phyloP scores from a whole-genome alignment of 176 grass and related monocot species.

The barley (Hordeum vulgare) region DNA sequence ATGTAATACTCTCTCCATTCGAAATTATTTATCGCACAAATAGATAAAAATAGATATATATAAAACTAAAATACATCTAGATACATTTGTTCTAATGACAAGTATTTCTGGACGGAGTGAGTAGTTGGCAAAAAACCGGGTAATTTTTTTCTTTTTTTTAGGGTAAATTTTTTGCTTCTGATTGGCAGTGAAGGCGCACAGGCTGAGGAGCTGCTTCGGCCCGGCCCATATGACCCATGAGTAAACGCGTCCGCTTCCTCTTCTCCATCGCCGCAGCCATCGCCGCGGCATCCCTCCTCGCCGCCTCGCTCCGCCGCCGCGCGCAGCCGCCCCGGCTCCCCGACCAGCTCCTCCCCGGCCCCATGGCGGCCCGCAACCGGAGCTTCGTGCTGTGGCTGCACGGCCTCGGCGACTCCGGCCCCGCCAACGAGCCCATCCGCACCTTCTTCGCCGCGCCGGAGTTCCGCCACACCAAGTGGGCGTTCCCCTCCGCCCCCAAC shows the following conservation, averaged over 20 bases:
- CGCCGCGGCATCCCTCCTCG: conserved; percentile 42
- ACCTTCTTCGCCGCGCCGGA: conserved; percentile 64
- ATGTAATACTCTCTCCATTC: no score
- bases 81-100: no score
- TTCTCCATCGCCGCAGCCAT: conserved; percentile 40
- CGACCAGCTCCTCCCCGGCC: neutral
- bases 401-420: conserved; percentile 87
- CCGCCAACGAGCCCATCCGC: conserved; percentile 84
- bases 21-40: no score
- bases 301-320: conserved; percentile 26
- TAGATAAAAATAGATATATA: no score
- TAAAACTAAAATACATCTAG: no score
- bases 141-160: no score
- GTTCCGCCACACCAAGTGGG: conserved; percentile 75
- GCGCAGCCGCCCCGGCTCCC: neutral
- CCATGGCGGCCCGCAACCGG: conserved; percentile 35
- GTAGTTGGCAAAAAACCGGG: no score
- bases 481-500: conserved; percentile 64
- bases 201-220: neutral
- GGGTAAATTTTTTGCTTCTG: no score
- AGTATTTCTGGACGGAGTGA: no score
- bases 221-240: conserved; percentile 35
- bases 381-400: conserved; percentile 92
- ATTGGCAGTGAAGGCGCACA: neutral
- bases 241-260: conserved; percentile 26